Conservation (phyloP, 2,329 filamentous ascomycete genomes). For the Colletotrichum limetticola region DNA sequence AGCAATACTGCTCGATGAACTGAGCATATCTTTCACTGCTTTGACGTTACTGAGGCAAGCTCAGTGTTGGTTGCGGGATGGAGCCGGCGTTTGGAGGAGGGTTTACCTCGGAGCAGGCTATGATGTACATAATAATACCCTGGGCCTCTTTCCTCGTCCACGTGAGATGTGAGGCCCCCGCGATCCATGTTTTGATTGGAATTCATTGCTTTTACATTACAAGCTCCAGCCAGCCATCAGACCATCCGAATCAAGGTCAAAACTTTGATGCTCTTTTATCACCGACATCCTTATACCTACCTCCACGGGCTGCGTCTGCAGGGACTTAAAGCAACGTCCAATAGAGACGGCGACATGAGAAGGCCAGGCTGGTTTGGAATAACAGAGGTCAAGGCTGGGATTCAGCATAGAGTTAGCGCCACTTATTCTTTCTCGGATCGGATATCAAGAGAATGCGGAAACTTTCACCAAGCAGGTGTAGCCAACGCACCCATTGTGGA, state of each 20-base stretch:
- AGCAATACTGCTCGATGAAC: not conserved
- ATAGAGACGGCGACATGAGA: not conserved
- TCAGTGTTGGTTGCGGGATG: not conserved
- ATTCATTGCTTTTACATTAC: not conserved
- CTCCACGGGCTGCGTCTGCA: not conserved
- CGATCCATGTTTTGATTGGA: slow-evolving; percentile 18
- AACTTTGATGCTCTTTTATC: not conserved
- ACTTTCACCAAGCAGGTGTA: not conserved
- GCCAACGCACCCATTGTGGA: not conserved
- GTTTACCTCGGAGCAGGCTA: not conserved
- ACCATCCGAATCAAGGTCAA: not conserved
- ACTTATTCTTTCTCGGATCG: not conserved
- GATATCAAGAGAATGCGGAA: not conserved
- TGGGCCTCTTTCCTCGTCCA: slow-evolving; percentile 31
- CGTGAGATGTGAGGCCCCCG: slow-evolving; percentile 34
- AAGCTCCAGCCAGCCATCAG: not conserved
- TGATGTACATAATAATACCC: slow-evolving; percentile 34
- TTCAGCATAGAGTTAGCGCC: not conserved
- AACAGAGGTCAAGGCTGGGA: not conserved
- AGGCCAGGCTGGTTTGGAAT: not conserved
- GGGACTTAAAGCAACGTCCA: not conserved
- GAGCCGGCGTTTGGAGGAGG: slow-evolving; percentile 15
- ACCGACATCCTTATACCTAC: not conserved
- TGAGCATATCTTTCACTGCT: slow-evolving; percentile 15
- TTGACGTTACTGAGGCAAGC: not conserved